Evolutionary conservation across 768 basidiomycete genomes (phyloP).

Genomic region (Rhodotorula paludigena): DNA sequence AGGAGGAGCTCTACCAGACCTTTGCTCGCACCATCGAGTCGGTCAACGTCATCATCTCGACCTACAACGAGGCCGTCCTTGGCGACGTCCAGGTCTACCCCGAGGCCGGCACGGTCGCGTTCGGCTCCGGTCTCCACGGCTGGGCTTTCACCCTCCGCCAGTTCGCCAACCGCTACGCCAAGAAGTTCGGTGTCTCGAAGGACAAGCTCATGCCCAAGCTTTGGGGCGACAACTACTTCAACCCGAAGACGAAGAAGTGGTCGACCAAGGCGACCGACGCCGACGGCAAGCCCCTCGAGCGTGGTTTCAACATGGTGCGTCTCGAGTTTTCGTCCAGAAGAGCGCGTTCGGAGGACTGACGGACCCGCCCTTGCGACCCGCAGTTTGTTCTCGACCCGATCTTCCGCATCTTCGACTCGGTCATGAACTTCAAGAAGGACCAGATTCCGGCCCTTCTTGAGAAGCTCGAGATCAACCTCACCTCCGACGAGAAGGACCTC

Average conservation of each 20-base stretch:
- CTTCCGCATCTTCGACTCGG: slow-evolving; percentile 94
- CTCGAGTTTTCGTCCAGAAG: neutral
- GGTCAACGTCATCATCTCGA: slow-evolving; percentile 97
- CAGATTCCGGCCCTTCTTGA: slow-evolving; percentile 74
- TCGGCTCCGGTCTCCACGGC: slow-evolving; percentile 98
- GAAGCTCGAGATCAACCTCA: slow-evolving; percentile 90
- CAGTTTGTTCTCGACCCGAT: slow-evolving; percentile 96
- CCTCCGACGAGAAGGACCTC: slow-evolving; percentile 79
- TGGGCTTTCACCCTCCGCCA: slow-evolving; percentile 99
- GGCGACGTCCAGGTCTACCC: slow-evolving; percentile 99
- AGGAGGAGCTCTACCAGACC: slow-evolving; percentile 95
- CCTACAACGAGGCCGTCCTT: slow-evolving; percentile 85
- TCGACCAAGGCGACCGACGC: slow-evolving; percentile 67
- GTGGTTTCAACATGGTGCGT: slow-evolving; percentile 78
- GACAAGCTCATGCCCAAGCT: slow-evolving; percentile 96
- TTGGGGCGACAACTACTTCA: slow-evolving; percentile 99
- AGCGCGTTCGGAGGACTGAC: neutral
- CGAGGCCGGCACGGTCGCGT: slow-evolving; percentile 95
- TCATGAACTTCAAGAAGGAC: slow-evolving; percentile 99
- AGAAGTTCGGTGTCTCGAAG: slow-evolving; percentile 98
- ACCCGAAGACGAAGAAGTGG: slow-evolving; percentile 95
- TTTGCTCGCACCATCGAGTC: slow-evolving; percentile 96
- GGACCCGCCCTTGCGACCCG: neutral
- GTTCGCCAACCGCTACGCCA: slow-evolving; percentile 87
- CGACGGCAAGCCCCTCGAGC: slow-evolving; percentile 87